Evolutionary conservation across 345 rosid genomes (phyloP).

Genomic region (Citrus medica): DNA sequence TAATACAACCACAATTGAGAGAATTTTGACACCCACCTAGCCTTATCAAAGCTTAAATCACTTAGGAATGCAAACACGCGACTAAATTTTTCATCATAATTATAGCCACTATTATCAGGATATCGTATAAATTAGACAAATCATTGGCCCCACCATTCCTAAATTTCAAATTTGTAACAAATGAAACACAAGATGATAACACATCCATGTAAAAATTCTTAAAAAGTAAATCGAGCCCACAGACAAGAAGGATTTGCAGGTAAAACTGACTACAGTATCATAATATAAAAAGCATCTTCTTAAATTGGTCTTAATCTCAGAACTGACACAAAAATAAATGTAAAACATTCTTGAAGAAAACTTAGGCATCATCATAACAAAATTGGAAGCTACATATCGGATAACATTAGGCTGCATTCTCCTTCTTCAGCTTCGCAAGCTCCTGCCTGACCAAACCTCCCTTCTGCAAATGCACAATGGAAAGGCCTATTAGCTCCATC

Average conservation of each 20-base stretch:
- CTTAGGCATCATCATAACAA: constrained; percentile 12
- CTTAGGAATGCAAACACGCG: too few relatives aligned
- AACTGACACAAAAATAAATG: background rate
- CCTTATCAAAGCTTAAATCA: too few relatives aligned
- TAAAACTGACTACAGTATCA: constrained; percentile 10
- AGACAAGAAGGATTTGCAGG: background rate
- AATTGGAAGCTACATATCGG: constrained; percentile 12
- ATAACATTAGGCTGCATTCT: constrained; percentile 21
- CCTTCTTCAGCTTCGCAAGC: constrained; percentile 59
- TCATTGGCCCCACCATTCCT: background rate
- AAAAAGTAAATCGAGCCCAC: background rate
- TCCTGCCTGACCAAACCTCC: constrained; percentile 61
- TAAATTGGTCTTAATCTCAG: constrained; percentile 8
- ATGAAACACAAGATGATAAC: background rate
- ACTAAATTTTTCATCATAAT: too few relatives aligned
- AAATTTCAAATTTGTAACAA: background rate
- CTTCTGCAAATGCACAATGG: constrained; percentile 31
- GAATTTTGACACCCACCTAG: too few relatives aligned
- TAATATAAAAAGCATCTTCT: background rate
- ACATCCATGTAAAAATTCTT: background rate
- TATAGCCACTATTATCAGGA: background rate
- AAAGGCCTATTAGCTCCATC: background rate
- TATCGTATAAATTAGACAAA: background rate
- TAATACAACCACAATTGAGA: too few relatives aligned
- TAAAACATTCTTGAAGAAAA: constrained; percentile 1